Conservation (phyloP, 2,329 filamentous ascomycete species). For the Colletotrichum tropicale region DNA sequence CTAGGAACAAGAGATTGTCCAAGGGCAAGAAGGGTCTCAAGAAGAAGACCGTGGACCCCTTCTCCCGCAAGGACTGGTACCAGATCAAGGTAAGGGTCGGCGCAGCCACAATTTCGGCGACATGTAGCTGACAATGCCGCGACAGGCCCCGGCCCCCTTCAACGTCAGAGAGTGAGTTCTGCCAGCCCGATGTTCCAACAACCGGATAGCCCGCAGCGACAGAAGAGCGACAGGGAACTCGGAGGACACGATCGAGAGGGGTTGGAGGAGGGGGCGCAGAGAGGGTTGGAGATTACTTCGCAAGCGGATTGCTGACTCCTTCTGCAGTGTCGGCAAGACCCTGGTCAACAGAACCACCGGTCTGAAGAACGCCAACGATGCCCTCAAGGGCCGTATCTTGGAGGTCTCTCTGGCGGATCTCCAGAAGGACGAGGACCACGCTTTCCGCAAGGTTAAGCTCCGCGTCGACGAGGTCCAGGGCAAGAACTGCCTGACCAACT, state of each 20-base stretch:
- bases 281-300: background rate
- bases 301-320: background rate
- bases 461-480: slow-evolving; percentile 98
- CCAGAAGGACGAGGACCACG: slow-evolving; percentile 99
- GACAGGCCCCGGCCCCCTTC: slow-evolving; percentile 91
- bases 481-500: slow-evolving; percentile 99
- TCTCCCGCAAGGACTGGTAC: slow-evolving; percentile 99
- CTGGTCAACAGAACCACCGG: slow-evolving; percentile 99
- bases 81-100: slow-evolving; percentile 78
- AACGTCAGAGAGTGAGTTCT: slow-evolving; percentile 89
- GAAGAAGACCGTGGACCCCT: slow-evolving; percentile 98
- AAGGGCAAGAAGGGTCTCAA: slow-evolving; percentile 99
- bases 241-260: background rate
- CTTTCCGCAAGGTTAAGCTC: slow-evolving; percentile 99
- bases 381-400: slow-evolving; percentile 97
- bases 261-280: background rate
- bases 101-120: background rate
- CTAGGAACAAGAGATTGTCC: slow-evolving; percentile 99
- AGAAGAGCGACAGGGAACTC: background rate
- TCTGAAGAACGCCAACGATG: slow-evolving; percentile 99
- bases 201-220: background rate
- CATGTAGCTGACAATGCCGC: slow-evolving; percentile 26
- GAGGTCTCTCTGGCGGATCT: slow-evolving; percentile 99
- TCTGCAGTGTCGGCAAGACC: slow-evolving; percentile 93
- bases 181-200: background rate